Conservation (phyloP, 352 stramenopile species). For the Pythium guiyangense region DNA sequence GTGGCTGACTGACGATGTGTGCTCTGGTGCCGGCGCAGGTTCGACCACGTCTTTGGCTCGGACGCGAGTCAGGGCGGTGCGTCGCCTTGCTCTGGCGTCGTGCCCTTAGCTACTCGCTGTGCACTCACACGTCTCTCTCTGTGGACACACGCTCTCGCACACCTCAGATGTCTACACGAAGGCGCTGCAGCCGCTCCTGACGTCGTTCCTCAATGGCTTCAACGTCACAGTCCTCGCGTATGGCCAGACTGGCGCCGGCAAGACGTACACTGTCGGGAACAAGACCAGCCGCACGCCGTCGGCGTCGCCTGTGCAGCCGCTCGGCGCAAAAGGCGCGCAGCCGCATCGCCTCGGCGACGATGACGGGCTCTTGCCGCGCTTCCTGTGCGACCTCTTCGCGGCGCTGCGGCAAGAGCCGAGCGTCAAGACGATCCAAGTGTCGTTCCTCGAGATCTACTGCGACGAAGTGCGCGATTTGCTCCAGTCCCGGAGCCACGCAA, state of each 20-base stretch:
- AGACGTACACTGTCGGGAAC: conserved; percentile 53
- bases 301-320: conserved; percentile 8
- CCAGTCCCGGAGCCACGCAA: conserved; percentile 19
- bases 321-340: conserved; percentile 1
- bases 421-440: conserved; percentile 33
- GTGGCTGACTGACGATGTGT: not conserved
- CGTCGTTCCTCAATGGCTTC: conserved; percentile 46
- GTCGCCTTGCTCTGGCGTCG: not conserved
- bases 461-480: conserved; percentile 92
- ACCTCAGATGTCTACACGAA: conserved; percentile 29
- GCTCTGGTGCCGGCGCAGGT: conserved; percentile 13
- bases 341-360: conserved; percentile 13
- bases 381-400: conserved; percentile 43
- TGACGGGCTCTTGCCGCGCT: conserved; percentile 46
- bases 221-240: conserved; percentile 63
- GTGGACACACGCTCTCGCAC: not conserved
- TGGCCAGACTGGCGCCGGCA: conserved; percentile 51
- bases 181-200: conserved; percentile 38
- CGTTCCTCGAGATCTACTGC: conserved; percentile 91
- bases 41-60: conserved; percentile 57
- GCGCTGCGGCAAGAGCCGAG: conserved; percentile 33
- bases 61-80: conserved; percentile 35
- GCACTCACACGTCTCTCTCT: not conserved
- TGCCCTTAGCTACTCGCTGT: not conserved
- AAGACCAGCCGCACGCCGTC: conserved; percentile 16